Evolutionary conservation across 305 asterid species (phyloP).

Genomic region (Striga hermonthica): DNA sequence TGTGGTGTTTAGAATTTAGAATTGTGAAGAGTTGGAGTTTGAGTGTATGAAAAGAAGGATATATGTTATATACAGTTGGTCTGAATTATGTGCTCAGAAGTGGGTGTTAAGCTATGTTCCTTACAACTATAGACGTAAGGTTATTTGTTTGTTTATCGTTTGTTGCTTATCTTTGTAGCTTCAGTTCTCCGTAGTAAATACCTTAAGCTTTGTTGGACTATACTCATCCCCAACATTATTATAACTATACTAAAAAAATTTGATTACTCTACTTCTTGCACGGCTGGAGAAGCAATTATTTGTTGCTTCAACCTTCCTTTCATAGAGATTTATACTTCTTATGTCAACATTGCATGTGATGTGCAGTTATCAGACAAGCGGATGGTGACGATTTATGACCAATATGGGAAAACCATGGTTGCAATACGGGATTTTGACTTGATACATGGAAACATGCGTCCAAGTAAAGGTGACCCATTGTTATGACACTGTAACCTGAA

Average conservation of each 20-base stretch:
- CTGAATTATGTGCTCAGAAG: conserved; percentile 7
- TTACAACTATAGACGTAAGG: background rate
- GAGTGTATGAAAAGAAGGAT: background rate
- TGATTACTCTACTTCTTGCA: background rate
- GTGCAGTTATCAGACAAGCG: conserved; percentile 51
- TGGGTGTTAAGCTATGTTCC: conserved; percentile 15
- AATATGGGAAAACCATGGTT: conserved; percentile 44
- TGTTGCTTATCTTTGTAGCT: background rate
- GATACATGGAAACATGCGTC: conserved; percentile 48
- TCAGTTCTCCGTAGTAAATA: background rate
- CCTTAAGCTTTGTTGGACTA: background rate
- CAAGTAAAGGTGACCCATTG: conserved; percentile 45
- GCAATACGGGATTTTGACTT: conserved; percentile 48
- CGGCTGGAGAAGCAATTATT: conserved; percentile 1
- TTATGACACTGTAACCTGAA: conserved; percentile 8
- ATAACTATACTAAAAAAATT: background rate
- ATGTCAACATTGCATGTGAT: conserved; percentile 18
- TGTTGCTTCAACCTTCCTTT: background rate
- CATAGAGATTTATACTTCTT: conserved; percentile 7
- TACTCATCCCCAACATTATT: conserved; percentile 6
- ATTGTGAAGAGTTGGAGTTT: conserved; percentile 4
- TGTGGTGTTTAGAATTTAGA: conserved; percentile 4
- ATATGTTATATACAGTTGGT: background rate
- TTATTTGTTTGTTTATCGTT: background rate
- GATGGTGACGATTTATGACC: conserved; percentile 45